Conservation (phyloP, 2,329 filamentous ascomycete species). For the Monosporascus sp. region DNA sequence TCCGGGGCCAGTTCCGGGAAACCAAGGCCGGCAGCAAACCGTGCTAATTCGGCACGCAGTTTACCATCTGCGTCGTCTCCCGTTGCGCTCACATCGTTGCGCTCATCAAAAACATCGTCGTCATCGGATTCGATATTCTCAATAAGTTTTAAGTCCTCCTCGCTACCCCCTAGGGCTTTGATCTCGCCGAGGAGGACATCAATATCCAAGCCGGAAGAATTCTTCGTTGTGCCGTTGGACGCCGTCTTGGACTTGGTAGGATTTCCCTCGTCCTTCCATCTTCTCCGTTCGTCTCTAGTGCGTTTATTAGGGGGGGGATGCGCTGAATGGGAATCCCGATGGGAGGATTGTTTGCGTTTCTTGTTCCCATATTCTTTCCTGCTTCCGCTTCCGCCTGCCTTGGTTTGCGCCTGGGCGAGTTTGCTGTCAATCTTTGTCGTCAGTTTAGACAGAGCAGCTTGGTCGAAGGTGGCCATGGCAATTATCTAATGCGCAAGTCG, state of each 20-base stretch:
- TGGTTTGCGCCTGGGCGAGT: slow-evolving; percentile 34
- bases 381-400: slow-evolving; percentile 11
- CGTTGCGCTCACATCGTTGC: slow-evolving; percentile 23
- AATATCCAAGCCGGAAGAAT: slow-evolving; percentile 6
- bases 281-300: slow-evolving; percentile 6
- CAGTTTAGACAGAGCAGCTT: slow-evolving; percentile 45
- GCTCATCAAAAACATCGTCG: slow-evolving; percentile 27
- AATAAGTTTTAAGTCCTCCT: slow-evolving; percentile 58
- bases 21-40: slow-evolving; percentile 46
- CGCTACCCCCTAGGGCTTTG: slow-evolving; percentile 58
- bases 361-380: slow-evolving; percentile 28
- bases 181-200: slow-evolving; percentile 55
- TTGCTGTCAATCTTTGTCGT: slow-evolving; percentile 53
- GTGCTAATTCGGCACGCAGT: slow-evolving; percentile 45
- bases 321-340: slow-evolving; percentile 18
- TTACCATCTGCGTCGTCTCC: slow-evolving; percentile 36
- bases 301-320: slow-evolving; percentile 22
- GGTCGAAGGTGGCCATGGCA: slow-evolving; percentile 39
- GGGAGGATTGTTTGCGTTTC: slow-evolving; percentile 36
- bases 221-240: slow-evolving; percentile 16
- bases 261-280: slow-evolving; percentile 16
- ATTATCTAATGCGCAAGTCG: background rate
- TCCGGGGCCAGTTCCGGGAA: slow-evolving; percentile 39
- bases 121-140: slow-evolving; percentile 48
- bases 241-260: slow-evolving; percentile 6